Base-by-base conservation (phyloP, 352 stramenopile species). In the Phytophthora pisi region DNA sequence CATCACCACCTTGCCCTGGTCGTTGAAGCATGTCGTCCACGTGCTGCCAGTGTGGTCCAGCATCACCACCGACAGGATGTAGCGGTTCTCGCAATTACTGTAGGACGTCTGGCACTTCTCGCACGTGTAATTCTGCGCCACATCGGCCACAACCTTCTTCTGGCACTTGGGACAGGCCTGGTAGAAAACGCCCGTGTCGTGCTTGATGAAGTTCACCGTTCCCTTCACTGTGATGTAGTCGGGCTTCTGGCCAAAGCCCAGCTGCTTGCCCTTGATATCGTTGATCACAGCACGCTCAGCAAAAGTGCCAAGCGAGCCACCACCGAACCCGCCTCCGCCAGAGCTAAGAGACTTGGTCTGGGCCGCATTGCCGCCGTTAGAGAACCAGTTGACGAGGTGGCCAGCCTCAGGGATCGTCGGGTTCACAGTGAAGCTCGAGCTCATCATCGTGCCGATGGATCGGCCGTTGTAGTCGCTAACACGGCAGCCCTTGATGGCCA, bases 11-110 rank as follows among this genome's bases (percentile, higher is more conserved):
- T 98, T 90, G 36, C 93, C 97, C 74, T 98, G 88, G 67, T 99
- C 97, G 72, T 99, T 98, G 74, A 99, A 99, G 57, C 96, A 90
- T 24, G 92, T 98, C 51, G 98, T 97, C 95, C 96, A 99, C 28
- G 90, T 93, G 53, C 84, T 97, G 38, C 86, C 91, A 38, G 96
- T 98, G 74, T 97, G 86, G 78, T 99, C 97, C 50, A 95, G 82
- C 51, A 99, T 83, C 20, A 93, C 89, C 18, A 97, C 84, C 52
- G 90, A 98, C 69, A 99, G 88, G 63, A 99, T 98, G 87, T 97
- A 99, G 54, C 97, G 90, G 59, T 98, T 96, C 66, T 96, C 89
- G 68, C 96, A 99, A 20, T 88, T 93, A 45, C 82, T 84, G 79
- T 97, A 97, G n/a, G 91, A 96, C 43, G 91, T 95, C 72, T 98